These are phyloP conservation scores for Neonectria magnoliae DNA, from an alignment of 2,329 filamentous ascomycete genomes.

Conservation along the genomic window DNA sequence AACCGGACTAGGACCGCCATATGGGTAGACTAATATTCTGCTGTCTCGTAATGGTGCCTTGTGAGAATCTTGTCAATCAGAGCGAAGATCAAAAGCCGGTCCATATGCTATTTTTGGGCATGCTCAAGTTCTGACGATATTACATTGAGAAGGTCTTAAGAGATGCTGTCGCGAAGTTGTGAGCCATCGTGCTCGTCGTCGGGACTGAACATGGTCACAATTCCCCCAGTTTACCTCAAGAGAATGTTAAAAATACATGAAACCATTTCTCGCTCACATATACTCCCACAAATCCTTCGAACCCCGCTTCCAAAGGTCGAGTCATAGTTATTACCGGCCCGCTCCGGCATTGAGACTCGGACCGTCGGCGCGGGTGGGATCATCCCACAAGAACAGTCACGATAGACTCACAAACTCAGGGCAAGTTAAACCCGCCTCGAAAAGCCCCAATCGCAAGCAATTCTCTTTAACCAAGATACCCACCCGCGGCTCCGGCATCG, in stretches of 20 bases:
- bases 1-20: background rate
- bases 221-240: background rate
- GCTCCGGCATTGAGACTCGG: background rate
- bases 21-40: too few relatives aligned
- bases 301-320: background rate
- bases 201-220: background rate
- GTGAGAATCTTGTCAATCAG: too few relatives aligned
- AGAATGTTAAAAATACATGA: background rate
- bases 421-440: background rate
- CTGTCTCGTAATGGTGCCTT: too few relatives aligned
- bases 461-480: background rate
- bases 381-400: background rate
- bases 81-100: too few relatives aligned
- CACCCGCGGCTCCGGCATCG: background rate
- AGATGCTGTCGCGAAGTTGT: background rate
- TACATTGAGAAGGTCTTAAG: background rate
- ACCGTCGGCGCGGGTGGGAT: background rate
- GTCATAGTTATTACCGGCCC: background rate
- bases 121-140: background rate
- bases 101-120: too few relatives aligned
- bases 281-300: background rate
- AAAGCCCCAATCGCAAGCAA: background rate
- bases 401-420: background rate
- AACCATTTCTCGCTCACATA: background rate
- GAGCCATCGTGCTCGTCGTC: background rate